Evolutionary conservation across 2,329 filamentous ascomycete genomes (phyloP), one percentile per base, ranked within the genome.

Genomic region (Penicillium sp.): DNA sequence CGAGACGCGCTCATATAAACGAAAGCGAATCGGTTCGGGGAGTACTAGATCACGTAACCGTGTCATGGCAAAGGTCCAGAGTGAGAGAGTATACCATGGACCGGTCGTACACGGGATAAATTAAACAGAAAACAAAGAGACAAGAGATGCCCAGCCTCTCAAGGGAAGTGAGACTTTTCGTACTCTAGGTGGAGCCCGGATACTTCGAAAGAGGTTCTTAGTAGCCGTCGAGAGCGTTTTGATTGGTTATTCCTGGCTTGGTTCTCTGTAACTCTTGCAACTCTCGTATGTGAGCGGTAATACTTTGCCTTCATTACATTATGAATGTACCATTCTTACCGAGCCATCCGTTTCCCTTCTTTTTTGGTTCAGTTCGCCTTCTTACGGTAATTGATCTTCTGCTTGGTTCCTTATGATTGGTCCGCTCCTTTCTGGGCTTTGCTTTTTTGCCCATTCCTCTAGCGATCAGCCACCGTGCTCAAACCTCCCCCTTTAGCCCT

Each of bases 401-500:
- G 18, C 39, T 40, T 43, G 16, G 16, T 8, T 6, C 31, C 42
- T 24, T 6, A 14, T 57, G n/a, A 51, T 44, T 47, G 56, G 47
- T 43, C 44, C 21, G 31, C 16, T 44, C 36, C 21, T 18, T 29
- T 51, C 43, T 42, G 10, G 11, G 18, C 21, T 45, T 54, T 32
- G 5, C 5, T 24, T 59, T 52, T 60, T 58, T 60, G 51, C 48
- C 52, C 63, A 69, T 69, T 68, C 65, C 62, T 64, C 64, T 63
- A 63, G 57, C 58, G 64, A 70, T 65, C 66, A 69, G 66, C 67
- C 64, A 68, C 66, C 54, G 57, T 60, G 63, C 65, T 64, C 63
- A 64, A 64, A 62, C 59, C 57, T 60, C 57, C 61, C 57, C 62
- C 63, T 60, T 58, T 58, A 57, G 58, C 63, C 54, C 55, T 60